phyloP scores from a whole-genome alignment of 345 rosid species.

The Arabidopsis suecica region DNA sequence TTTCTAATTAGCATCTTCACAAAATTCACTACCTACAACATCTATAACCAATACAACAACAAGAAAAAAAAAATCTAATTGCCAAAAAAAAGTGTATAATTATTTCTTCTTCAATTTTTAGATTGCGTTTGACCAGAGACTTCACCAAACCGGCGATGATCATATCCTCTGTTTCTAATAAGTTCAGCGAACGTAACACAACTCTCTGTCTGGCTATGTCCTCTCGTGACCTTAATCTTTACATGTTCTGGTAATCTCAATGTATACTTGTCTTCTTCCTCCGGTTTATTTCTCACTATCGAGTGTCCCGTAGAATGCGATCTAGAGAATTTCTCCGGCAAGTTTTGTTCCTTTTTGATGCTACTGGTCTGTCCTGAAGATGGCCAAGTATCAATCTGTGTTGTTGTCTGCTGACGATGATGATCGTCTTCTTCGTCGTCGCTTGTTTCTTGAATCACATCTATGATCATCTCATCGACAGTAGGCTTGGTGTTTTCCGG shows the following conservation, averaged over 20 bases:
- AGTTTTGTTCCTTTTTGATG: conserved; percentile 23
- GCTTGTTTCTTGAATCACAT: conserved; percentile 48
- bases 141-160: conserved; percentile 47
- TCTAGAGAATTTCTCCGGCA: conserved; percentile 56
- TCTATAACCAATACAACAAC: conserved; percentile 38
- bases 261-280: conserved; percentile 58
- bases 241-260: conserved; percentile 65
- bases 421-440: conserved; percentile 26
- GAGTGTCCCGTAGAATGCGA: conserved; percentile 87
- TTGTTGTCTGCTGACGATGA: conserved; percentile 30
- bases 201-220: conserved; percentile 57
- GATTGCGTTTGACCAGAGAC: conserved; percentile 41
- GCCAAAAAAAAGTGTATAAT: background rate
- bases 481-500: conserved; percentile 26
- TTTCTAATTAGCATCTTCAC: conserved; percentile 29
- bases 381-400: conserved; percentile 40
- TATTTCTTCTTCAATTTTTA: background rate
- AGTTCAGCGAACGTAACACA: conserved; percentile 66
- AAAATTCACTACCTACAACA: conserved; percentile 14
- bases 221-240: conserved; percentile 52
- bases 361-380: conserved; percentile 41
- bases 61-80: conserved; percentile 21
- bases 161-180: conserved; percentile 34
- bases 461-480: conserved; percentile 58
- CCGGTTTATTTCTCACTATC: conserved; percentile 44